Percentiles rank a stretch among this genome's conserved stretches.
Conservation (phyloP, 2,329 filamentous ascomycete species). For the Alternaria gansuensis region DNA sequence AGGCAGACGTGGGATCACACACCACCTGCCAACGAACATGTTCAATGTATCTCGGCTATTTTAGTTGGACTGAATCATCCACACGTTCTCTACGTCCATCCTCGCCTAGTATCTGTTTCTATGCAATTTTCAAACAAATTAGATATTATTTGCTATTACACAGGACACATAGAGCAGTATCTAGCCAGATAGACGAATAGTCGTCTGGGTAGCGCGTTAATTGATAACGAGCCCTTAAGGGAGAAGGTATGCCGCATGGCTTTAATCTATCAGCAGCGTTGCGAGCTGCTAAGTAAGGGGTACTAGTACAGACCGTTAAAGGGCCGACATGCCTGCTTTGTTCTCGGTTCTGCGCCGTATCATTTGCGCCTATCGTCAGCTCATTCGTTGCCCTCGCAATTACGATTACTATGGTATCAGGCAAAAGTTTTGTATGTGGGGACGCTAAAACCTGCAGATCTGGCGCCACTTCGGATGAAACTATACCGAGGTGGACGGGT, state of each 20-base stretch:
- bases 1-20: background rate
- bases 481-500: too few relatives aligned
- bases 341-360: background rate
- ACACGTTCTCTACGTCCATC: background rate
- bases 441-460: too few relatives aligned
- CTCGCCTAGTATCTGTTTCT: background rate
- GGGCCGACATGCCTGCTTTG: background rate
- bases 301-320: background rate
- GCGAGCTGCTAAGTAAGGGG: background rate
- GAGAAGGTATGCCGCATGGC: conserved; percentile 2
- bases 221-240: conserved; percentile 1
- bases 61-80: background rate
- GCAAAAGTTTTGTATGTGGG: too few relatives aligned
- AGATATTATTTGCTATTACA: background rate
- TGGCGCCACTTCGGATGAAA: too few relatives aligned
- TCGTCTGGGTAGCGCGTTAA: too few relatives aligned
- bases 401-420: too few relatives aligned
- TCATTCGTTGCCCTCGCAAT: background rate
- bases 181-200: background rate
- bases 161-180: background rate
- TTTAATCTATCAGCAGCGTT: background rate
- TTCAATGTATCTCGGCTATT: background rate
- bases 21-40: background rate
- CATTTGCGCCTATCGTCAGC: background rate
- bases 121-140: background rate